A percentile compares a stretch with the other conserved stretches of the same genome.
Conservation (phyloP, 805 yeast genomes). For the Yarrowia sp. region DNA sequence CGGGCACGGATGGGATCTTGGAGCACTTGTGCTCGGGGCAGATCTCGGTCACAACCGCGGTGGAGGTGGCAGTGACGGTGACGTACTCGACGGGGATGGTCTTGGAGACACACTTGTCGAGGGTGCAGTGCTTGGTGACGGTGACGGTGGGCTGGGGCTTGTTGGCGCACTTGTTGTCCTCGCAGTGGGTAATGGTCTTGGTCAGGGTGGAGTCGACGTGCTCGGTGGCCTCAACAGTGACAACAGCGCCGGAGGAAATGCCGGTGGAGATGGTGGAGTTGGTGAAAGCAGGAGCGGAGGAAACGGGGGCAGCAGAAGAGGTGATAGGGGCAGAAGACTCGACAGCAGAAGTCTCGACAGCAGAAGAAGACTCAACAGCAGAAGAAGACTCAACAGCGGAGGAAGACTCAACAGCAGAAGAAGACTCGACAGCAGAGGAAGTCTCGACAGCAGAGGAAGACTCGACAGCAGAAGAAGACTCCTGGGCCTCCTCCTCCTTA, state of each 20-base stretch:
- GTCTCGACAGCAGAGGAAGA: neutral
- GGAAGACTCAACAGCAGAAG: conserved; percentile 1
- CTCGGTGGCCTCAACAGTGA: conserved; percentile 16
- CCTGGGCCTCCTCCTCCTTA: neutral
- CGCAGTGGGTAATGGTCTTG: conserved; percentile 35
- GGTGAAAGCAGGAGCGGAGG: neutral
- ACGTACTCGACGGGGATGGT: conserved; percentile 16
- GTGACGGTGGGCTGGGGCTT: conserved; percentile 28
- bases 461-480: neutral
- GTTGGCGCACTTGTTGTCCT: conserved; percentile 21
- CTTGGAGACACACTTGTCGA: conserved; percentile 17
- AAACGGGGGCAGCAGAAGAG: neutral
- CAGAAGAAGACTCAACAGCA: conserved; percentile 14
- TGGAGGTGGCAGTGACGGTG: conserved; percentile 8
- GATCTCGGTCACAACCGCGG: conserved; percentile 18
- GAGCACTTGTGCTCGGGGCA: conserved; percentile 24
- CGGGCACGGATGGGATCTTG: conserved; percentile 14
- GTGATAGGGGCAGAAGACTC: neutral
- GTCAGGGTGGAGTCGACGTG: conserved; percentile 25
- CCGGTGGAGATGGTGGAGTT: conserved; percentile 27
- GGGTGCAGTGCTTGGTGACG: conserved; percentile 14
- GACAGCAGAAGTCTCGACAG: conserved; percentile 6
- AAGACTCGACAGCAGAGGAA: neutral
- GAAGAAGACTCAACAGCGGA: neutral
- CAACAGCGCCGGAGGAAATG: conserved; percentile 1